Evolutionary conservation across 495 filamentous ascomycete genomes (phyloP), one percentile per base, ranked within the genome.

Genomic region (Neurospora tetraspora): DNA sequence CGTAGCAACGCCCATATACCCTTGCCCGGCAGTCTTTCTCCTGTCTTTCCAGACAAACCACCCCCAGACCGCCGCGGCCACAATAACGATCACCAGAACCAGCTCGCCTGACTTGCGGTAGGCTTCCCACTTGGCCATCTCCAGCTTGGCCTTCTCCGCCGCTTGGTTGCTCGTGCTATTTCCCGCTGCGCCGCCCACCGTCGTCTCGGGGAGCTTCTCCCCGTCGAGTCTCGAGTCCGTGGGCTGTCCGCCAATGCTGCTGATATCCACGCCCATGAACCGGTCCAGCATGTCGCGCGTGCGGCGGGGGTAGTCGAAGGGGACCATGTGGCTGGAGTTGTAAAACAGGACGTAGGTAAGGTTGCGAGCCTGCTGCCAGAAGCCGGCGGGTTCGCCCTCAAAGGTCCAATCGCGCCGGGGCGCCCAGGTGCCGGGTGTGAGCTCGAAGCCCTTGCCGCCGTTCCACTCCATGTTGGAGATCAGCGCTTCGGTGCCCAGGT

Each of bases 261-360:
- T 91, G 74, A 98, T 97, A 78, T 99, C 93, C 31, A 99, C 94
- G 39, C 89, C 89, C 85, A 97, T 93, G 81, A 98, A 98, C 20
- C 96, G 91, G 80, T 98, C 96, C 11, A 98, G 89, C 96, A 99
- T 99, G 79, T 98, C 96, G 68, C 96, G 89, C 10, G 90, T 92
- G 69, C 94, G 89, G 34, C 94, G 89, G 14, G 96, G 90, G 75
- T 91, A 92, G 80, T 99, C 95, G 79, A 94, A 98, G 7, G 96
- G 96, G 4, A 98, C 96, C 96, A 99, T 99, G 80, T 99, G 96
- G 70, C 91, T 94, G 39, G 93, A 88, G 82, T 98, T 97, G 85
- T 97, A 95, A 82, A 98, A 97, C 38, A 96, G 85, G 14, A 98
- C 90, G 80, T 99, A 99, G 7, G 96, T 99, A 68, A 99, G 82